Base-by-base conservation (phyloP, 2,329 filamentous ascomycete genomes). In the Calonectria crousiana region DNA sequence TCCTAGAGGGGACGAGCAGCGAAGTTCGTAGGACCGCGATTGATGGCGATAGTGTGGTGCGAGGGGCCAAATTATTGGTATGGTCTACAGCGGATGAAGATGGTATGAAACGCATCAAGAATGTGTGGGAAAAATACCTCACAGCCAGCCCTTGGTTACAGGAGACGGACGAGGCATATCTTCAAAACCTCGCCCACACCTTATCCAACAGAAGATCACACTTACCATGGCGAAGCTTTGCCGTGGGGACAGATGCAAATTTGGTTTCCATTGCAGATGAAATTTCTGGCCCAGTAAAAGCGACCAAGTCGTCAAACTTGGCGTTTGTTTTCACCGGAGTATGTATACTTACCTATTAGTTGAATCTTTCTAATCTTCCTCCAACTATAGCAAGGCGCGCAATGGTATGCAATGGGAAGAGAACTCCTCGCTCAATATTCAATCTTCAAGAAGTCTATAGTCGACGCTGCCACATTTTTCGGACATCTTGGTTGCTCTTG, bases 401-500 rank as follows among this genome's bases (percentile, higher is more conserved):
- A 84, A 70, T 83, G 80, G 80, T 69, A 51, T 51, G 64, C 53
- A 20, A 78, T 85, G 84, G 84, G 84, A 13, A 26, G 62, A 75
- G 80, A 78, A 76, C 84, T 66, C 6, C 74, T 81, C 9, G 14
- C 32, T 0, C 18, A 20, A 30, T 75, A 74, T n/a, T 56, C 74
- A 2, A 62, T 76, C 0, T 77, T 72, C 30, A 30, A 44, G 6
- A 16, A 38, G 6, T 51, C 64, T 5, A 41, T 77, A 2, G 30
- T 62, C 3, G 38, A 56, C 18, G 58, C 66, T 1, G 32, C 69
- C 10, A 9, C 13, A 20, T 36, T 49, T 56, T 72, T 87, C 73
- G 73, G 83, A 65, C 76, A 28, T 8, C 20, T 74, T 9, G 74
- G 76, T 84, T 1, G 77, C 85, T 41, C 82, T 86, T 75, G 67